A percentile compares a stretch with the other conserved stretches of the same genome.
Conservation (phyloP, 345 rosid species). For the Toxicodendron radicans region DNA sequence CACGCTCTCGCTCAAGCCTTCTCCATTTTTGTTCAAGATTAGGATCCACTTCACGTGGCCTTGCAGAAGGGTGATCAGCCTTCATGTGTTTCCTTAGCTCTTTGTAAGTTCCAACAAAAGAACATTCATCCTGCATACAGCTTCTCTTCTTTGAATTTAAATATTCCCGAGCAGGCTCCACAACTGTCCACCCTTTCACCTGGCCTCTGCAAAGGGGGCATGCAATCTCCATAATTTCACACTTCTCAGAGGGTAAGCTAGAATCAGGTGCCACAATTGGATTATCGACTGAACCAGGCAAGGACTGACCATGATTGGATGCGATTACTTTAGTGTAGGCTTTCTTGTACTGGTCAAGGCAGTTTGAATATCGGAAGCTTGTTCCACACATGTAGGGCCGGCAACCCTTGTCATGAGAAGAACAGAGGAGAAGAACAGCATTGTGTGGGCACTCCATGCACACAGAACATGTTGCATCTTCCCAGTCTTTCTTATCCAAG, state of each 20-base stretch:
- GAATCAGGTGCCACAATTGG: slow-evolving; percentile 33
- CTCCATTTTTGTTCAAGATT: slow-evolving; percentile 82
- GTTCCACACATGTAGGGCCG: slow-evolving; percentile 99
- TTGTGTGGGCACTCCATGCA: slow-evolving; percentile 99
- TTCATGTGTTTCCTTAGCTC: slow-evolving; percentile 95
- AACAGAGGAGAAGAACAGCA: slow-evolving; percentile 95
- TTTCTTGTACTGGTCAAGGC: slow-evolving; percentile 91
- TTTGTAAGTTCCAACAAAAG: slow-evolving; percentile 69
- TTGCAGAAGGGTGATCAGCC: slow-evolving; percentile 69
- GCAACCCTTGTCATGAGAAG: slow-evolving; percentile 96
- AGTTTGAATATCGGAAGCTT: slow-evolving; percentile 88
- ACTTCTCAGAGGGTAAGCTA: slow-evolving; percentile 40
- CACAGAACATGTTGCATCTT: slow-evolving; percentile 81
- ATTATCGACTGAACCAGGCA: slow-evolving; percentile 30
- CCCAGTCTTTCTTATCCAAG: slow-evolving; percentile 79
- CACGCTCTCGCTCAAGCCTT: slow-evolving; percentile 73
- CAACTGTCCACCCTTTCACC: slow-evolving; percentile 97
- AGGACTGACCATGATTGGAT: slow-evolving; percentile 26
- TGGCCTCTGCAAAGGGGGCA: slow-evolving; percentile 98
- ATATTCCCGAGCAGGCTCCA: slow-evolving; percentile 77
- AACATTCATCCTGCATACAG: slow-evolving; percentile 93
- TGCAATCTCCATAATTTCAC: slow-evolving; percentile 60
- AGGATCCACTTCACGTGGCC: slow-evolving; percentile 84
- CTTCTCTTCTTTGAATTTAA: slow-evolving; percentile 73
- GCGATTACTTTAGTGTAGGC: slow-evolving; percentile 65